Evolutionary conservation across 805 yeast species (phyloP), one percentile per base, ranked within the genome.

Genomic region (Kodamaea sagamina): DNA sequence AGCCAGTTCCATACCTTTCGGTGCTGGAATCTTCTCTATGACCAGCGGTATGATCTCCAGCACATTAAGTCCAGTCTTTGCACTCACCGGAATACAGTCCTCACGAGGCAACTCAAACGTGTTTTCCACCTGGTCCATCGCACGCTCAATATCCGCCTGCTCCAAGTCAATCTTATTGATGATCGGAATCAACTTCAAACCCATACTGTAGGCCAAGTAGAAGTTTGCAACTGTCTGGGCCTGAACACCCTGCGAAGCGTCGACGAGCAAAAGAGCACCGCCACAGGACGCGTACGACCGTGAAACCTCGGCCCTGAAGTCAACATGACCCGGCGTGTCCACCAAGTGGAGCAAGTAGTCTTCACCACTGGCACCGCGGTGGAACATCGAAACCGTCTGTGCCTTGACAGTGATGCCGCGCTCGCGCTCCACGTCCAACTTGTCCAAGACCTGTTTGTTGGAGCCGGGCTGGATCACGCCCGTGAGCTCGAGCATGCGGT

Each of bases 211-310:
- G 0, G 98, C 99, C 43, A 92, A 71, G 57, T 84, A 88, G 65
- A 87, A 92, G 62, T 93, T 92, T 17, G 99, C 97, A n/a, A 92
- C 97, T 0, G 99, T 93, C 62, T 92, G 99, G 0, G 98, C 98
- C 62, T 89, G 97, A 3, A 92, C 89, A 40, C 98, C 98, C 58
- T 93, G 97, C 2, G 92, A 77, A 1, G 98, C 98, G 69, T 93
- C 99, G 1, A 92, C 95, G 16, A 92, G 64, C 31, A 92, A 63
- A 31, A 92, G 66, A 0, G 97, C 97, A 10, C 98, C 98, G 27
- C 90, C 95, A 69, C 97, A 93, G 0, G 97, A 86, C 2, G 97
- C 97, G 64, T 90, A 90, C 6, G 96, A 87, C 52, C 98, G 68
- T 3, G 95, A 82, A 1, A 92, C 99, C 56, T 92, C 99, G 6